Conservation (phyloP, 1,284 basidiomycete species). For the Boletus semigastroideus region DNA sequence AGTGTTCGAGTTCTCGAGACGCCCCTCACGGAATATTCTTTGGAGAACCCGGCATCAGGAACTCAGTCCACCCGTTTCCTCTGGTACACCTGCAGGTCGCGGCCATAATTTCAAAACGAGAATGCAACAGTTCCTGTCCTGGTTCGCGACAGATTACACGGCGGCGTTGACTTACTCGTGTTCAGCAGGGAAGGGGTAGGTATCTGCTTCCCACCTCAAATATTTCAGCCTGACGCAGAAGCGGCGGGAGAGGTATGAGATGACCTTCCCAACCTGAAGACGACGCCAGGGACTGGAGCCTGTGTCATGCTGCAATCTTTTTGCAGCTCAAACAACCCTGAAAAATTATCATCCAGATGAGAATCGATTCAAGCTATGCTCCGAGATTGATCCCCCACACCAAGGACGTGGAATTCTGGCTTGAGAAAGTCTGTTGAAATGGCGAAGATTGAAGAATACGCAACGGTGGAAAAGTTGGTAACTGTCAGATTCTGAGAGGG, state of each 20-base stretch:
- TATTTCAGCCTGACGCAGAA: constrained; percentile 24
- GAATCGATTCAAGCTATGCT: constrained; percentile 19
- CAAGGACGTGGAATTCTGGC: constrained; percentile 16
- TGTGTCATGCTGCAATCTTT: constrained; percentile 25
- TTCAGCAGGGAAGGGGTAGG: constrained; percentile 35
- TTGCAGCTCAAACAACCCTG: constrained; percentile 1
- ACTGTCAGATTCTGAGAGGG: too few species aligned
- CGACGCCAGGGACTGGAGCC: constrained; percentile 19
- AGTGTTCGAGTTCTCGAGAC: constrained; percentile 15
- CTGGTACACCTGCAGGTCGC: constrained; percentile 23
- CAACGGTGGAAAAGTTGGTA: constrained; percentile 13
- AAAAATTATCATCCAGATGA: constrained; percentile 18
- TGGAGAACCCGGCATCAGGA: constrained; percentile 29
- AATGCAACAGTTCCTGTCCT: constrained; percentile 28
- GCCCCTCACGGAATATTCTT: constrained; percentile 16
- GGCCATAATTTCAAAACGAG: neutral
- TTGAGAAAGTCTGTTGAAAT: constrained; percentile 22
- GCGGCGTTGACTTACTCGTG: constrained; percentile 39
- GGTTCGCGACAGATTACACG: constrained; percentile 28
- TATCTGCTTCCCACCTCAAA: constrained; percentile 37
- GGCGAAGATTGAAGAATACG: constrained; percentile 1
- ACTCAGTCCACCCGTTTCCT: constrained; percentile 25
- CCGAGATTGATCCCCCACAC: constrained; percentile 21
- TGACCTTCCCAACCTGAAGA: constrained; percentile 16
- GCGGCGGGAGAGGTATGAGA: constrained; percentile 28